Base-by-base conservation (phyloP, 2,329 filamentous ascomycete genomes). In the Fusarium graminum region DNA sequence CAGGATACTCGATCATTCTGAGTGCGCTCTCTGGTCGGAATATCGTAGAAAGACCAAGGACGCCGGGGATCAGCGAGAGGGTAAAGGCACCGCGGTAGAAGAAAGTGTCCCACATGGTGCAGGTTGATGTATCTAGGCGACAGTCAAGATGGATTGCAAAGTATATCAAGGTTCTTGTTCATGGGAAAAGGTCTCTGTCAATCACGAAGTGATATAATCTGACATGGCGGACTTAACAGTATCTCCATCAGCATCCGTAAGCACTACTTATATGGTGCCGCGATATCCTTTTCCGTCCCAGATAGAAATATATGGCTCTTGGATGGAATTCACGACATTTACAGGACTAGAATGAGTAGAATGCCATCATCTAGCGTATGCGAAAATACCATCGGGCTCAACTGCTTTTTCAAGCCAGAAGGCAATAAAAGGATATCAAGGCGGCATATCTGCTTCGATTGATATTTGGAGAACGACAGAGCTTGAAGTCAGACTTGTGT, bases 11-110 rank as follows among this genome's bases (percentile, higher is more conserved):
- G 22, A 65, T 34, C 5, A 42, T 16, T 7, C 30, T 51, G 9
- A 72, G 34, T 6, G 54, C 42, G 12, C 49, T 52, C 36, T 59
- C 69, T 3, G 69, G 70, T 7, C 39, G 19, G 4, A 69, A 7
- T n/a, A 72, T 36, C 2, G 62, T 34, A 9, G 55, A 59, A 10
- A 71, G 14, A 12, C 68, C 70, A n/a, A 70, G 52, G 26, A 67
- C 22, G 12, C 45, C 54, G 0, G 70, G 68, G 7, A 72, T 9
- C 2, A 67, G 25, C 4, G 62, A 59, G 14, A 65, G 14, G 32
- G 29, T 56, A 6, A 71, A 22, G n/a, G 57, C 29, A 25, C 62
- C 65, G 25, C 59, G 52, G 17, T 65, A 62, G 29, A 69, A 43
- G 42, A 65, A 57, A 0, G 63, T 58, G 14, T 61, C 46, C 52